Base-by-base conservation (phyloP, 768 basidiomycete species). In the Lactarius akahatsu region DNA sequence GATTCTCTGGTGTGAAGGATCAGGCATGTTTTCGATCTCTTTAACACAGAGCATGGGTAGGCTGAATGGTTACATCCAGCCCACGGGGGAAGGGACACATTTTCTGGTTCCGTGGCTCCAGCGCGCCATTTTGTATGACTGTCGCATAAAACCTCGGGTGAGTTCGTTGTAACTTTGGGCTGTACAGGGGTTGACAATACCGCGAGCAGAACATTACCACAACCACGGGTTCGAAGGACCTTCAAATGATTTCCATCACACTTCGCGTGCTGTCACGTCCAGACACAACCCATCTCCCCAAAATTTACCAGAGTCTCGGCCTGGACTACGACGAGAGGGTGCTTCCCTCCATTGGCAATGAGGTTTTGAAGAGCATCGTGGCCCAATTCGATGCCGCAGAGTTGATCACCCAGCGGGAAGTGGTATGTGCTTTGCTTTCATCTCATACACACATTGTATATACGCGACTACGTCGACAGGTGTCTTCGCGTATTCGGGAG, bases 171-270 rank as follows among this genome's bases (percentile, higher is more conserved):
- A 16, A 28, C 11, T 57, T 13, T 66, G 50, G 40, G 28, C 28
- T 57, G 20, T 30, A 54, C 30, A 28, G 32, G 41, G 38, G 30
- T 20, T 26, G 15, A 52, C 45, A 34, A 69, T 57, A 1, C 43
- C 58, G 59, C 69, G 70, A 61, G 64, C 69, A 96, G 93, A 97
- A 97, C 74, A 98, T 98, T 64, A 95, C 92, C n/a, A 98, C 97
- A 2, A 97, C 92, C 2, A 98, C 97, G 28, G 97, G 97, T 40
- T 98, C 96, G 11, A 98, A 98, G 76, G 95, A 99, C 76, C 80
- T 99, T 78, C 96, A 98, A 78, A 98, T 98, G 94, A 93, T 99
- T 63, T 92, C 96, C 40, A 89, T 99, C 62, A 98, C 96, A 0
- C 85, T 98, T 59, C 91, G 97, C 64, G 96, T 99, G 41, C 86